phyloP scores from a whole-genome alignment of 1,139 yeast genomes.

The Scheffersomyces insectosa region DNA sequence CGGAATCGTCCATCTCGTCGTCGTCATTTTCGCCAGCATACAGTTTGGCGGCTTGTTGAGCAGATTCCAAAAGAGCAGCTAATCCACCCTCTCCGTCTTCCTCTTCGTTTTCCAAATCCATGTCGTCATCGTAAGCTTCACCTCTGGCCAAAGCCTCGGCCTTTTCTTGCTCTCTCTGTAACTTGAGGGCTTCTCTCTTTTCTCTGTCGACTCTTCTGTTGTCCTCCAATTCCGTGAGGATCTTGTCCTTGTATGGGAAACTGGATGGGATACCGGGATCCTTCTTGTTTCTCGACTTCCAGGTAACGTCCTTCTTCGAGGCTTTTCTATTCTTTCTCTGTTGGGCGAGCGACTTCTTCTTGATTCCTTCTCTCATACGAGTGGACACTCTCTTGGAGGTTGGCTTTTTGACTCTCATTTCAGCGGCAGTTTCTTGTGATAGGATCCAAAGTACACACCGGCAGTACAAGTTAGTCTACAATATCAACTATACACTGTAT shows the following conservation, averaged over 20 bases:
- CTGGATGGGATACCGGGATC: slow-evolving; percentile 95
- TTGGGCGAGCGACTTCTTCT: slow-evolving; percentile 93
- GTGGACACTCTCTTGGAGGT: slow-evolving; percentile 85
- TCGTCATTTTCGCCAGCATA: slow-evolving; percentile 57
- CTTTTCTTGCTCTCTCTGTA: slow-evolving; percentile 47
- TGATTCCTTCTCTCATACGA: slow-evolving; percentile 92
- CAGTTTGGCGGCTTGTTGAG: slow-evolving; percentile 78
- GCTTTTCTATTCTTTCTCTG: slow-evolving; percentile 78
- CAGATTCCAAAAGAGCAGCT: slow-evolving; percentile 86
- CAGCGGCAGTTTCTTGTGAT: too few relatives aligned
- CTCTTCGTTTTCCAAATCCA: slow-evolving; percentile 43
- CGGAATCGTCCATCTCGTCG: slow-evolving; percentile 44
- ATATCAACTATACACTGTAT: too few relatives aligned
- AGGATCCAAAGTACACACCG: too few relatives aligned
- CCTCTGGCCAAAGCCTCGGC: slow-evolving; percentile 50
- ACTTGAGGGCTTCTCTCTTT: slow-evolving; percentile 52
- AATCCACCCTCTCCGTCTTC: slow-evolving; percentile 60
- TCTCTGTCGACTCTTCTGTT: slow-evolving; percentile 63
- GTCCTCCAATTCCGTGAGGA: slow-evolving; percentile 79
- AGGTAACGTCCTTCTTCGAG: slow-evolving; percentile 86
- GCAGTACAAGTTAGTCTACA: too few relatives aligned
- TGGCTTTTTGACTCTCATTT: slow-evolving; percentile 61
- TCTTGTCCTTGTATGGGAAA: slow-evolving; percentile 89
- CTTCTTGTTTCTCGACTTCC: slow-evolving; percentile 82
- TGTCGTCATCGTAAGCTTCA: slow-evolving; percentile 38